phyloP scores from a whole-genome alignment of 2,329 filamentous ascomycete species.

The Aspergillus sclerotialis region DNA sequence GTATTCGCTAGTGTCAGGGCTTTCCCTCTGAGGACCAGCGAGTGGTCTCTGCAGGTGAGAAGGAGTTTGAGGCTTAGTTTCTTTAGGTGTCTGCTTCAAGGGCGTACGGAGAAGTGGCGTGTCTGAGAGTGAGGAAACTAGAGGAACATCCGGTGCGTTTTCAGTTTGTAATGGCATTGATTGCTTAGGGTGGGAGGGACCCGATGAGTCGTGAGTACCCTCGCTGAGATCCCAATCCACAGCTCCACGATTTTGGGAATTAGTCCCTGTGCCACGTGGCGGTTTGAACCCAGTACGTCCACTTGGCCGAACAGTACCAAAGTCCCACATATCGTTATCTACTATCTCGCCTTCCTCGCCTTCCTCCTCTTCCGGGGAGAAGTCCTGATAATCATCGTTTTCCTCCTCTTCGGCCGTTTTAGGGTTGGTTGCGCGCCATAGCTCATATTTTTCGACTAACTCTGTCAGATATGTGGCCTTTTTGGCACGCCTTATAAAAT shows the following conservation, averaged over 20 bases:
- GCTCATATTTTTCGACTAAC: constrained; percentile 80
- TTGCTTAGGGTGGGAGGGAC: constrained; percentile 18
- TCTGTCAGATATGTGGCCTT: constrained; percentile 96
- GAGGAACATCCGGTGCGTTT: constrained; percentile 26
- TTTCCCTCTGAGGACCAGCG: constrained; percentile 23
- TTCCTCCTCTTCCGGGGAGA: not conserved
- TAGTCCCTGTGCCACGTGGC: constrained; percentile 76
- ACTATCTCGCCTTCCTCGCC: not conserved
- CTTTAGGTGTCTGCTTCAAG: constrained; percentile 46
- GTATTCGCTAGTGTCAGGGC: constrained; percentile 33
- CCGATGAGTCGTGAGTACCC: constrained; percentile 7
- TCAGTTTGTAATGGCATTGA: constrained; percentile 52
- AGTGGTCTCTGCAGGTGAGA: constrained; percentile 39
- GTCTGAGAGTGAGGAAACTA: constrained; percentile 49
- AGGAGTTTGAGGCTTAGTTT: constrained; percentile 43
- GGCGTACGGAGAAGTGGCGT: constrained; percentile 56
- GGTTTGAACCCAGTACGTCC: constrained; percentile 60
- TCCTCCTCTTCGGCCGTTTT: constrained; percentile 51
- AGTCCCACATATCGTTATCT: constrained; percentile 86
- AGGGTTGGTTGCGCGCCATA: constrained; percentile 79
- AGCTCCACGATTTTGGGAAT: constrained; percentile 55
- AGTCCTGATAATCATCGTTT: not conserved
- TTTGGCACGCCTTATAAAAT: constrained; percentile 85
- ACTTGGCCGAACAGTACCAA: constrained; percentile 86
- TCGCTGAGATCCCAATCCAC: constrained; percentile 26